phyloP scores from a whole-genome alignment of 2,329 filamentous ascomycete genomes.

The Knufia petricola region DNA sequence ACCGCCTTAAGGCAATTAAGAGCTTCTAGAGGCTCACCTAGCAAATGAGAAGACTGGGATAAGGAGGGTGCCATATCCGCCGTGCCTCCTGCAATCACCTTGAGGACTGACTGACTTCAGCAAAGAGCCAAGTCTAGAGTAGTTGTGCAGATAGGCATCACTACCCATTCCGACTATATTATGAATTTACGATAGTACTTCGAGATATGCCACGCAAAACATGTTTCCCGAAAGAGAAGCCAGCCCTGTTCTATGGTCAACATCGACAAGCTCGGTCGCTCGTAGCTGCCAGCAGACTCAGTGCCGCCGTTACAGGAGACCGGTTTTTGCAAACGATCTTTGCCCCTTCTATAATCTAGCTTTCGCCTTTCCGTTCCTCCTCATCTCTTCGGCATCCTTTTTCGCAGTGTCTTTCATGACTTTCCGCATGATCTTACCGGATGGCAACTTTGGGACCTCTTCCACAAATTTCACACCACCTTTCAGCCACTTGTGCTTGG shows the following conservation, averaged over 20 bases:
- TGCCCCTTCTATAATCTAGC: conserved; percentile 41
- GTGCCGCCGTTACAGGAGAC: neutral
- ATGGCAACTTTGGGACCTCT: neutral
- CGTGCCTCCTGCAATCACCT: too few relatives aligned
- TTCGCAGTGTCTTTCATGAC: conserved; percentile 49
- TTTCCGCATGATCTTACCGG: conserved; percentile 40
- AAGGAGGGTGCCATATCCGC: too few relatives aligned
- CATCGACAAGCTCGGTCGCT: neutral
- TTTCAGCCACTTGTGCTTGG: conserved; percentile 44
- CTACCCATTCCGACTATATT: too few relatives aligned
- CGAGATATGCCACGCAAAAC: too few relatives aligned
- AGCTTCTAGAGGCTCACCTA: neutral
- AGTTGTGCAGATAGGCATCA: too few relatives aligned
- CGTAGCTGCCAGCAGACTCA: neutral
- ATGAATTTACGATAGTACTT: too few relatives aligned
- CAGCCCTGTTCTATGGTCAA: too few relatives aligned
- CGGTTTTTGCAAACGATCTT: neutral
- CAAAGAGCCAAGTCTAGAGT: too few relatives aligned
- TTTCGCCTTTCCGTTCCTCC: conserved; percentile 54
- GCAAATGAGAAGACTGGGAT: neutral
- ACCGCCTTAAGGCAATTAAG: conserved; percentile 16
- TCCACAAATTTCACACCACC: conserved; percentile 30
- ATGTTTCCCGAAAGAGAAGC: too few relatives aligned
- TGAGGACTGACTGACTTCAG: too few relatives aligned
- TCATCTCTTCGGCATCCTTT: conserved; percentile 42